Base-by-base conservation (phyloP, 129 eudicot genomes). In the Mikania micrantha region DNA sequence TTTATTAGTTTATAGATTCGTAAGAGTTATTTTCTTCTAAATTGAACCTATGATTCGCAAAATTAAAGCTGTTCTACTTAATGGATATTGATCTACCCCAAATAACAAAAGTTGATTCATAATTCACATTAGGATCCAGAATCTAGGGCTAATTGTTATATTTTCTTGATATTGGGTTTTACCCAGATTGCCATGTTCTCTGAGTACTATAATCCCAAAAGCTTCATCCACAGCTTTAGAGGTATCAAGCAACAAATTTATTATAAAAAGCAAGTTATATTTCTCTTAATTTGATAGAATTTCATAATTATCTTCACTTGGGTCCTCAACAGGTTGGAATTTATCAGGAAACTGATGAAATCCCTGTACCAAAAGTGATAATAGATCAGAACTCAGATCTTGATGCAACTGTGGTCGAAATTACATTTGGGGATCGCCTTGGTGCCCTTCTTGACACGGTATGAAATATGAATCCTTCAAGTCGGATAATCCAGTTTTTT, bases 371-470 rank as follows among this genome's bases (percentile, higher is more conserved):
- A 67, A 82, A 74, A n/a, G 96, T 93, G 35, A 79, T 86, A 64
- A 86, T 89, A 64, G 96, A 93, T 74, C 95, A 81, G 59, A 93
- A 89, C 74, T 82, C 96, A 10, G 95, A 89, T 70, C 85, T 93
- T 11, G 83, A 88, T 73, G 92, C 95, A 38, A 93, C 99, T 42
- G 82, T 86, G 3, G 90, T 89, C 17, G 82, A 86, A 66, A 72
- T 93, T 60, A 93, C 96, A 28, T 93, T 89, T 22, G 99, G 95
- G 38, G 83, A 93, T 78, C 95, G 99, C 74, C 95, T 93, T 60
- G 99, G 99, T 41, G 90, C 99, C 61, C 95, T 93, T 39, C 86
- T 93, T 39, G 98, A 93, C 79, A 93, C 98, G 17, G 98, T 91
- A 81, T 66, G 82, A 3, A 40, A 96, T 91, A 81, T 66, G 82